Evolutionary conservation across 208 protist species (phyloP), one percentile per base, ranked within the genome.

Genomic region (Angomonas ambiguus): DNA sequence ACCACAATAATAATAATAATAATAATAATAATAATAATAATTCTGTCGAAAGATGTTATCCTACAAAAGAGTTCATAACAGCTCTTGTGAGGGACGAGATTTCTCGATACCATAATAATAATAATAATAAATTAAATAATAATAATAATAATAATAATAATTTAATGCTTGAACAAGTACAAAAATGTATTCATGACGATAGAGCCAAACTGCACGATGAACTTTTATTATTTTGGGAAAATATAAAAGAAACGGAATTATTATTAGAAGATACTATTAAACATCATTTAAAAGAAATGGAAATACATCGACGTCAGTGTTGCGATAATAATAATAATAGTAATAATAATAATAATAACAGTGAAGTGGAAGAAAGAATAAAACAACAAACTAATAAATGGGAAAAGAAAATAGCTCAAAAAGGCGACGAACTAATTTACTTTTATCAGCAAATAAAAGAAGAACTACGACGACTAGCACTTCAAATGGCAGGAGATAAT

Each of bases 1-100:
- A 66, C 48, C 48, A 63, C 22, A 1, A 41, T 68, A 32, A 65
- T 30, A 8, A 8, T 69, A 42, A 45, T 56, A 22, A 55, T 38
- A n/a, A 48, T 0, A 10, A 51, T 68, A 56, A 30, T 57, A 45
- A 68, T 66, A 58, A 67, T 0, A n/a, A n/a, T n/a, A n/a, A n/a
- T n/a, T n/a, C n/a, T n/a, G n/a, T n/a, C n/a, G n/a, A n/a, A n/a
- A n/a, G n/a, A n/a, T n/a, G n/a, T n/a, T n/a, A n/a, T n/a, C n/a
- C n/a, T n/a, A n/a, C n/a, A n/a, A n/a, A n/a, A n/a, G n/a, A n/a
- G n/a, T n/a, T n/a, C n/a, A n/a, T n/a, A n/a, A n/a, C n/a, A n/a
- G n/a, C n/a, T n/a, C n/a, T n/a, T n/a, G n/a, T n/a, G n/a, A n/a
- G n/a, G n/a, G n/a, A n/a, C n/a, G n/a, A n/a, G n/a, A n/a, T n/a